Conservation (phyloP, 805 yeast genomes). For the Hanseniaspora lachancei region DNA sequence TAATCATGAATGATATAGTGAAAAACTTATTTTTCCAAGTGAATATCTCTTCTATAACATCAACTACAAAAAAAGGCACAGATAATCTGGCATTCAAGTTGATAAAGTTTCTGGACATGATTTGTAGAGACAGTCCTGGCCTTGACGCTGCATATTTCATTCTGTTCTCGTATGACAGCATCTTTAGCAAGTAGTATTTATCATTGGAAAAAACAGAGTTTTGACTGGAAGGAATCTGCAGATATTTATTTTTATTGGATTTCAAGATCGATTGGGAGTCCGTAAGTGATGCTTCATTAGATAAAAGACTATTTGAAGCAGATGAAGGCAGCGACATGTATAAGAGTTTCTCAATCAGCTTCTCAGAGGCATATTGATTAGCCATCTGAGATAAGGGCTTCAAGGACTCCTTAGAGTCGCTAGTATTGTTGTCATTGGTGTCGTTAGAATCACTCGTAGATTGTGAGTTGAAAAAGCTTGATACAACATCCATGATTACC, state of each 20-base stretch:
- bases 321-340: slow-evolving; percentile 61
- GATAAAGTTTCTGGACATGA: slow-evolving; percentile 57
- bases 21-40: slow-evolving; percentile 53
- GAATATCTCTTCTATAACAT: slow-evolving; percentile 40
- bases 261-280: not conserved
- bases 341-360: slow-evolving; percentile 56
- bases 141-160: slow-evolving; percentile 47
- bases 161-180: slow-evolving; percentile 35
- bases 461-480: slow-evolving; percentile 1
- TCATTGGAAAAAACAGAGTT: slow-evolving; percentile 14
- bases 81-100: slow-evolving; percentile 50
- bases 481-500: slow-evolving; percentile 4
- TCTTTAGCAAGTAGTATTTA: slow-evolving; percentile 16
- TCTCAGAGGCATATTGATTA: slow-evolving; percentile 41
- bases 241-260: slow-evolving; percentile 5
- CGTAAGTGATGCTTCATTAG: slow-evolving; percentile 3
- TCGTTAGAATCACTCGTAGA: not conserved
- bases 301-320: slow-evolving; percentile 33
- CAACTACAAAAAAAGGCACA: slow-evolving; percentile 47
- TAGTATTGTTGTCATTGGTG: not conserved
- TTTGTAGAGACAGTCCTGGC: slow-evolving; percentile 56
- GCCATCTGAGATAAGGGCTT: slow-evolving; percentile 6
- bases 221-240: slow-evolving; percentile 4
- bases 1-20: slow-evolving; percentile 44
- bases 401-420: not conserved